These are phyloP conservation scores for Sarocladium kiliense DNA, from an alignment of 2,329 filamentous ascomycete genomes.

Conservation along the genomic window DNA sequence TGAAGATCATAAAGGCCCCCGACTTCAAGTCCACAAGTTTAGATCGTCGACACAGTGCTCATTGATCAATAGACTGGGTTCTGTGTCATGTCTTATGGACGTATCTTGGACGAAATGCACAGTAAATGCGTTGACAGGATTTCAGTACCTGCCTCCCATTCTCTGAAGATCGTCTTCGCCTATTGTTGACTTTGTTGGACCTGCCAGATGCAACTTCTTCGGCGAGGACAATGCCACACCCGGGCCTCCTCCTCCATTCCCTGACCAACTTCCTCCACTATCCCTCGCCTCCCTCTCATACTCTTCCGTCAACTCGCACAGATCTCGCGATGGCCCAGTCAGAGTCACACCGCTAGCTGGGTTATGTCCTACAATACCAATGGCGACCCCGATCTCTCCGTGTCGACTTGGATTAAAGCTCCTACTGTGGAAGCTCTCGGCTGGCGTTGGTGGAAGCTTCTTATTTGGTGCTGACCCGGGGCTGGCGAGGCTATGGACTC, in stretches of 20 bases:
- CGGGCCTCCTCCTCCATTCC: conserved; percentile 13
- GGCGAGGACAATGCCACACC: conserved; percentile 10
- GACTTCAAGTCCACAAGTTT: too few relatives aligned
- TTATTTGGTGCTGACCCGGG: conserved; percentile 40
- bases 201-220: conserved; percentile 6
- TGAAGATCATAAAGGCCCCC: too few relatives aligned
- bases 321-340: conserved; percentile 20
- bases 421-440: conserved; percentile 14
- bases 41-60: neutral
- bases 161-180: conserved; percentile 21
- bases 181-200: conserved; percentile 12
- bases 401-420: conserved; percentile 7
- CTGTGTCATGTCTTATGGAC: too few relatives aligned
- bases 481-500: conserved; percentile 18
- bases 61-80: too few relatives aligned
- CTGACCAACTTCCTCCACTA: conserved; percentile 14
- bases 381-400: conserved; percentile 13
- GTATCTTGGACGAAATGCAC: too few relatives aligned
- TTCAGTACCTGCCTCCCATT: conserved; percentile 21
- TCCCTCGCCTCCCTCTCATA: conserved; percentile 20
- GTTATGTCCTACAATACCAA: conserved; percentile 13
- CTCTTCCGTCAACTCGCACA: conserved; percentile 25
- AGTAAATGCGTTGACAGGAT: too few relatives aligned
- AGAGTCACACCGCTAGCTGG: conserved; percentile 14
- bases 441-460: conserved; percentile 33